Evolutionary conservation across 2,329 filamentous ascomycete genomes (phyloP).

Genomic region (Rhinocladiella similis): DNA sequence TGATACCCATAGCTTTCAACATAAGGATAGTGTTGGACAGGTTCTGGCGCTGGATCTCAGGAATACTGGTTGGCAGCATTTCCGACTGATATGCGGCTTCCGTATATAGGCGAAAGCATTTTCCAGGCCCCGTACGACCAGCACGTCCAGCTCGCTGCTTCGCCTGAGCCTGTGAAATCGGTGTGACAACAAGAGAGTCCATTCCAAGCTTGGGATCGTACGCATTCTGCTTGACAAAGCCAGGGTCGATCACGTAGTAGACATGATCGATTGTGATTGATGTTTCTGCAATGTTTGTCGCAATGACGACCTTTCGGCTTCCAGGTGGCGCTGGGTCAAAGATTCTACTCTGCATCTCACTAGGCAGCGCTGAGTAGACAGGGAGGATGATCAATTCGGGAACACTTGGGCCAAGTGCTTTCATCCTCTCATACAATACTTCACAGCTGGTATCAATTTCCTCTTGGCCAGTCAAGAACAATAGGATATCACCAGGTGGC

Average conservation of each 20-base stretch:
- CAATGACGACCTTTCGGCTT: slow-evolving; percentile 90
- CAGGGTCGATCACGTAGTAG: slow-evolving; percentile 94
- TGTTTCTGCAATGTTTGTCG: slow-evolving; percentile 97
- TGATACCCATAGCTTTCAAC: slow-evolving; percentile 99
- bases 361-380: slow-evolving; percentile 92
- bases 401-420: slow-evolving; percentile 83
- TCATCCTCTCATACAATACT: slow-evolving; percentile 93
- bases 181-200: slow-evolving; percentile 93
- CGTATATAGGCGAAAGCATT: slow-evolving; percentile 93
- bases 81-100: slow-evolving; percentile 94
- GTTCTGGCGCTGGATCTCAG: slow-evolving; percentile 95
- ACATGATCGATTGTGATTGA: slow-evolving; percentile 98
- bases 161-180: slow-evolving; percentile 94
- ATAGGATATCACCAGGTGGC: slow-evolving; percentile 86
- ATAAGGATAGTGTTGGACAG: slow-evolving; percentile 90
- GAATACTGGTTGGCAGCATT: slow-evolving; percentile 94
- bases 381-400: slow-evolving; percentile 91
- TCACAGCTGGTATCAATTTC: slow-evolving; percentile 96
- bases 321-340: slow-evolving; percentile 91
- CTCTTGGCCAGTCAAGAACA: slow-evolving; percentile 96
- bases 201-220: slow-evolving; percentile 97
- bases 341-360: slow-evolving; percentile 89
- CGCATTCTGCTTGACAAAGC: slow-evolving; percentile 96
- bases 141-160: slow-evolving; percentile 92
- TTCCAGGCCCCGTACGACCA: slow-evolving; percentile 90